Conservation (phyloP, 495 filamentous ascomycete species). For the Tirmania nivea region DNA sequence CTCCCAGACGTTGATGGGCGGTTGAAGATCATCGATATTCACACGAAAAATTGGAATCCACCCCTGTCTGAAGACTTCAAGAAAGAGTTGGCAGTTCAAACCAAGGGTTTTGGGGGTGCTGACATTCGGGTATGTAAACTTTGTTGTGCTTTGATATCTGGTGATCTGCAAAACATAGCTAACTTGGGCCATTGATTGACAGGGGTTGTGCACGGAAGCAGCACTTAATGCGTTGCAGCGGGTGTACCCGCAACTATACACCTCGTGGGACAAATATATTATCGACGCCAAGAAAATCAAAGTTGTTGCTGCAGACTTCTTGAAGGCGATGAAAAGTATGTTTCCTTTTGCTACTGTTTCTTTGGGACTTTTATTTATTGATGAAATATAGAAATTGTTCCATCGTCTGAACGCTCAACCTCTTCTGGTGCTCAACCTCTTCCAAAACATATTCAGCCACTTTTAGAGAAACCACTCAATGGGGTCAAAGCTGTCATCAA, state of each 20-base stretch:
- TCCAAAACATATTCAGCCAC: slow-evolving; percentile 54
- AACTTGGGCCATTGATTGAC: no score
- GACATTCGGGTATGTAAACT: slow-evolving; percentile 38
- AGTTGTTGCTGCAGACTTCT: slow-evolving; percentile 79
- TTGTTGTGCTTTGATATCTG: background rate
- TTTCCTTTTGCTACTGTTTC: background rate
- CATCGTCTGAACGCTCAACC: slow-evolving; percentile 74
- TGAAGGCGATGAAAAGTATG: slow-evolving; percentile 66
- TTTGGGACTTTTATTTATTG: background rate
- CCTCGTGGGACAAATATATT: slow-evolving; percentile 68
- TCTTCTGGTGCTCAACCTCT: slow-evolving; percentile 61
- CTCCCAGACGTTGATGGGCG: slow-evolving; percentile 60
- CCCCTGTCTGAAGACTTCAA: slow-evolving; percentile 55
- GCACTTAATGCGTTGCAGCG: slow-evolving; percentile 93
- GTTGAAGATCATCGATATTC: slow-evolving; percentile 75
- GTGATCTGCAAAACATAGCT: no score
- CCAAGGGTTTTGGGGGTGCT: slow-evolving; percentile 91
- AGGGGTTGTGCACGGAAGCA: slow-evolving; percentile 86
- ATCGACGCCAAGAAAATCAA: slow-evolving; percentile 68
- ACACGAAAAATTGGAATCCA: slow-evolving; percentile 82
- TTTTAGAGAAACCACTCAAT: slow-evolving; percentile 50
- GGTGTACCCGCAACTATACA: slow-evolving; percentile 89
- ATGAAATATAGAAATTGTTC: slow-evolving; percentile 40
- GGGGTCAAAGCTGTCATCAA: slow-evolving; percentile 45
- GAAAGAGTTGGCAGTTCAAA: slow-evolving; percentile 58